These are phyloP conservation scores for Eutreptiella sp. DNA, from an alignment of 208 protist species.

Conservation along the genomic window DNA sequence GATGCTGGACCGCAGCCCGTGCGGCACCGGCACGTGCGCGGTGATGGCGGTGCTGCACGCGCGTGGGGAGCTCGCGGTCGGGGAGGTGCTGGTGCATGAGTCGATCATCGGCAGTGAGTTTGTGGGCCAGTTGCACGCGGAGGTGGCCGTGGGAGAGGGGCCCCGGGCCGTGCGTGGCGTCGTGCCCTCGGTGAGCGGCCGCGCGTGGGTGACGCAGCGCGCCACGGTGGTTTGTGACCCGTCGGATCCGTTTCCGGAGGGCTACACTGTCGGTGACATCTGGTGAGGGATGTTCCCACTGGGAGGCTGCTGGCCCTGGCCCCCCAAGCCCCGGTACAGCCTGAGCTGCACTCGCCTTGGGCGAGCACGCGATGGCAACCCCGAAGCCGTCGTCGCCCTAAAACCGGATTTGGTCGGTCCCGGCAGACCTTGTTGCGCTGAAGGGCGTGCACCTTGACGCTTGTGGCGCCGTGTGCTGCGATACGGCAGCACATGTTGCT, in stretches of 20 bases:
- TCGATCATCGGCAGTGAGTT: conserved; percentile 25
- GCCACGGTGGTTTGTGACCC: conserved; percentile 16
- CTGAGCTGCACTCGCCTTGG: too few species aligned
- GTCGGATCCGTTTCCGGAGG: conserved; percentile 28
- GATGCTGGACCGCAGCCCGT: conserved; percentile 33
- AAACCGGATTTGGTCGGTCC: too few species aligned
- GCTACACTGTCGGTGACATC: conserved; percentile 30
- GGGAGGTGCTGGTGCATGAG: conserved; percentile 14
- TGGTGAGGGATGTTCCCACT: too few species aligned
- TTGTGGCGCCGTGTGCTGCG: too few species aligned
- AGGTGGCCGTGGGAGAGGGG: too few species aligned
- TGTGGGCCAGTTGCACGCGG: conserved; percentile 3
- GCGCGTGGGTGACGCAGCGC: conserved; percentile 23
- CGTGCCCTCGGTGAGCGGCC: conserved; percentile 9
- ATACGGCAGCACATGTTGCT: too few species aligned
- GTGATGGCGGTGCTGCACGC: conserved; percentile 27
- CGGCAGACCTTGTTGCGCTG: too few species aligned
- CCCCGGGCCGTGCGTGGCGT: background rate
- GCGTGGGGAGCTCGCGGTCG: background rate
- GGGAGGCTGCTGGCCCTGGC: too few species aligned
- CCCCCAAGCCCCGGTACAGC: too few species aligned
- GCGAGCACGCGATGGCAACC: too few species aligned
- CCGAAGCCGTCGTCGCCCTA: too few species aligned
- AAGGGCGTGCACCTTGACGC: too few species aligned
- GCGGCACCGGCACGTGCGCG: conserved; percentile 34